Conservation (phyloP, 768 basidiomycete species). For the Trametes coccinea region DNA sequence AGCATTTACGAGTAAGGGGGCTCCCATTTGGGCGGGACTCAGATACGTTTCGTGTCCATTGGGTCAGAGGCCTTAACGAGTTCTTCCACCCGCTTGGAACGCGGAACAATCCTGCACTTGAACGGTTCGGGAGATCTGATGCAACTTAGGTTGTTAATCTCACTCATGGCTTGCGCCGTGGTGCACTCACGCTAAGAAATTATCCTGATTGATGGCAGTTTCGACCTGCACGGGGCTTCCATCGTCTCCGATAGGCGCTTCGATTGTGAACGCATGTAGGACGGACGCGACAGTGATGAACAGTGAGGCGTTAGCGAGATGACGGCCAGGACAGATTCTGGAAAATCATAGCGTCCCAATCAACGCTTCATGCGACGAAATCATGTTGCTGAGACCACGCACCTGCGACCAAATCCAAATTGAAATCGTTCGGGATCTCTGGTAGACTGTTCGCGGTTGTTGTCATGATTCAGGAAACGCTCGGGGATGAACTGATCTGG, state of each 20-base stretch:
- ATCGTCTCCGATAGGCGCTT: neutral
- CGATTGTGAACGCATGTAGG: slow-evolving; percentile 11
- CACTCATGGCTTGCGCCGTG: neutral
- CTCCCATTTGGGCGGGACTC: neutral
- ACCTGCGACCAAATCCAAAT: slow-evolving; percentile 13
- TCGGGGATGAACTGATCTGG: slow-evolving; percentile 28
- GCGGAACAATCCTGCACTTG: slow-evolving; percentile 1
- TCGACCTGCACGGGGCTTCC: neutral
- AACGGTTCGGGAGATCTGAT: neutral
- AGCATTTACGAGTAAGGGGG: neutral
- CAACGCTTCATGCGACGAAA: too few species aligned
- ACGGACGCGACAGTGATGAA: slow-evolving; percentile 15
- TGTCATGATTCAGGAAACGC: slow-evolving; percentile 4
- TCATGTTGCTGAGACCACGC: neutral
- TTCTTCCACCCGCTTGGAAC: neutral
- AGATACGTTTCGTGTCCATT: neutral
- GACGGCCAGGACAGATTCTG: slow-evolving; percentile 13
- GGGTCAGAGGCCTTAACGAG: neutral
- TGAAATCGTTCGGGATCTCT: neutral
- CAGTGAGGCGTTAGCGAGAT: slow-evolving; percentile 2
- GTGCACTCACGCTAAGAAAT: neutral
- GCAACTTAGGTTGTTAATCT: neutral
- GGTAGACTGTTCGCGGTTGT: neutral
- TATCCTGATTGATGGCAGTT: neutral
- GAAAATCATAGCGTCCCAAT: neutral